These are phyloP conservation scores for Pyrenophora tritici-repentis DNA, from an alignment of 2,329 filamentous ascomycete genomes.

Conservation along the genomic window DNA sequence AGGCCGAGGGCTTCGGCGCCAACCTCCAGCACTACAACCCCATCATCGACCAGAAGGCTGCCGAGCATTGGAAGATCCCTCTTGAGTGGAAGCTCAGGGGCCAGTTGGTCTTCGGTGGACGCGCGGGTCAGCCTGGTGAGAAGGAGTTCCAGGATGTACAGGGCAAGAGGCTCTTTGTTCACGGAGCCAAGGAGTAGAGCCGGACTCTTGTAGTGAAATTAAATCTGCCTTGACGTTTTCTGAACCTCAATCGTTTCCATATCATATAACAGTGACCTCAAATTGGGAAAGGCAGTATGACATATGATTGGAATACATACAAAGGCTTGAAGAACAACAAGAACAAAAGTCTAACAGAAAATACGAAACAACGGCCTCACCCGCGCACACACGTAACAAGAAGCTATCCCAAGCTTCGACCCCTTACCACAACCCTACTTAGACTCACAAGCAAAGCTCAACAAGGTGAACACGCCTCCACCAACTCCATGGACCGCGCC, in stretches of 20 bases:
- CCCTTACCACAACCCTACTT: neutral
- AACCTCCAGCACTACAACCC: slow-evolving; percentile 96
- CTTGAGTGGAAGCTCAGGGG: slow-evolving; percentile 75
- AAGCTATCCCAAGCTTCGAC: no score
- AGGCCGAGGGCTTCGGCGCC: slow-evolving; percentile 81
- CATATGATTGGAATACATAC: no score
- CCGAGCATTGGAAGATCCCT: slow-evolving; percentile 71
- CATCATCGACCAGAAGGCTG: slow-evolving; percentile 74
- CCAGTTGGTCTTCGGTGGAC: slow-evolving; percentile 81
- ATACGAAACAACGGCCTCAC: no score
- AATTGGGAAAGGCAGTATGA: no score
- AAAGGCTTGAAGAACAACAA: no score
- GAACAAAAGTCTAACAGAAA: no score
- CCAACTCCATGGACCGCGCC: slow-evolving; percentile 12
- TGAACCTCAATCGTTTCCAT: no score
- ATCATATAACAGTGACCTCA: no score
- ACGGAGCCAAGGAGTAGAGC: slow-evolving; percentile 39
- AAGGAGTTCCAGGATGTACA: slow-evolving; percentile 70
- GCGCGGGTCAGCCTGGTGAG: slow-evolving; percentile 59
- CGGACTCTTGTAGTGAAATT: no score
- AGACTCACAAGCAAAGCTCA: slow-evolving; percentile 12
- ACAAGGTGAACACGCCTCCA: slow-evolving; percentile 14
- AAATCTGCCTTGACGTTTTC: no score
- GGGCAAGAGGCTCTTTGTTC: slow-evolving; percentile 59
- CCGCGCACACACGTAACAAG: no score